These are phyloP conservation scores for Salvia miltiorrhiza DNA, from an alignment of 257 asterid species.

Conservation along the genomic window DNA sequence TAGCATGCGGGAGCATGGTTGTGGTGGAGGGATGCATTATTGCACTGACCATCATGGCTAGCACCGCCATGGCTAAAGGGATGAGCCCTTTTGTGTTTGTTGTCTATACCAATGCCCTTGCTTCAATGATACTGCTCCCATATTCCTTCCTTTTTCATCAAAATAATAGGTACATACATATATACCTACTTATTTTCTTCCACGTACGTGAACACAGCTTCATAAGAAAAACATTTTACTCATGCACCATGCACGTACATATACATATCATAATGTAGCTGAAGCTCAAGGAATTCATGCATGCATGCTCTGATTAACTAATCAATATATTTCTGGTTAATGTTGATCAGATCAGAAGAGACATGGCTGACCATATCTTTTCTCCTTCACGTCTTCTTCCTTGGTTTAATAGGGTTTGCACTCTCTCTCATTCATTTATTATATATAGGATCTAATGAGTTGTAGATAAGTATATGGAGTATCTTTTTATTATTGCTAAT, in stretches of 20 bases:
- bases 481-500: too few species aligned
- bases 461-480: too few species aligned
- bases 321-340: background rate
- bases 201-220: too few species aligned
- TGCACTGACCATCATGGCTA: slow-evolving; percentile 57
- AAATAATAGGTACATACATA: slow-evolving; percentile 37
- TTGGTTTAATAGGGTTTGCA: slow-evolving; percentile 63
- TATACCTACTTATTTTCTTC: too few species aligned
- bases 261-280: background rate
- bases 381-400: slow-evolving; percentile 45
- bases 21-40: slow-evolving; percentile 59
- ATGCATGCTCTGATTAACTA: background rate
- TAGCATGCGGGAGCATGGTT: slow-evolving; percentile 56
- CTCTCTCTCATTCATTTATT: background rate
- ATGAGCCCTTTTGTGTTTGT: slow-evolving; percentile 74
- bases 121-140: slow-evolving; percentile 47
- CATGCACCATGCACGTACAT: background rate
- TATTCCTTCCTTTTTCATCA: slow-evolving; percentile 30
- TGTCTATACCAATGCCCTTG: slow-evolving; percentile 68
- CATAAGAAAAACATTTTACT: too few species aligned
- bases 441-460: too few species aligned
- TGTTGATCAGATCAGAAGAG: slow-evolving; percentile 39
- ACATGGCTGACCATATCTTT: slow-evolving; percentile 42
- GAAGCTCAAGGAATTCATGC: background rate
- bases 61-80: slow-evolving; percentile 63